These are phyloP conservation scores for Sherardia arvensis DNA, from an alignment of 257 asterid species.

Conservation along the genomic window DNA sequence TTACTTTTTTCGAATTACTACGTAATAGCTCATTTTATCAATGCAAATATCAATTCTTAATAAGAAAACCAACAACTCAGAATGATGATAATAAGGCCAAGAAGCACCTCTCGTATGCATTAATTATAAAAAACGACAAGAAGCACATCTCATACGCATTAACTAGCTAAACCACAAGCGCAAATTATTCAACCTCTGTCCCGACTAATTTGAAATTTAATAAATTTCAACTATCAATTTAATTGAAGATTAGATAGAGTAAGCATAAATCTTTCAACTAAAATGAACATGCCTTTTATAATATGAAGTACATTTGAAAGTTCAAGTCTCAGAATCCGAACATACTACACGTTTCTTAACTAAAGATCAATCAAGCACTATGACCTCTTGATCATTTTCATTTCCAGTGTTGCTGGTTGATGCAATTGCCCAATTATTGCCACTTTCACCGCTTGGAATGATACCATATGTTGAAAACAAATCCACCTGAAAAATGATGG, in stretches of 20 bases:
- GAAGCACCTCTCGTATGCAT: background rate
- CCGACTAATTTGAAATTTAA: background rate
- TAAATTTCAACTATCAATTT: no score
- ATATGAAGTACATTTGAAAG: no score
- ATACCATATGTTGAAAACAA: conserved; percentile 36
- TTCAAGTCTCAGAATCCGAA: background rate
- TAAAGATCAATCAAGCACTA: background rate
- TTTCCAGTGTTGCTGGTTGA: conserved; percentile 1
- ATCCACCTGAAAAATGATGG: conserved; percentile 51
- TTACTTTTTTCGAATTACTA: no score
- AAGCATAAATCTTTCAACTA: no score
- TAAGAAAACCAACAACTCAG: background rate
- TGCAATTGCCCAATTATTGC: conserved; percentile 47
- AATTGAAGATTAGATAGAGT: background rate
- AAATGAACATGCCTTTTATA: no score
- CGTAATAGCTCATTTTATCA: no score
- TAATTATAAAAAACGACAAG: no score
- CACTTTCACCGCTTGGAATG: conserved; percentile 60
- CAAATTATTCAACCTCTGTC: background rate
- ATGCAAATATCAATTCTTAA: background rate
- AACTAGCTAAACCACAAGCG: no score
- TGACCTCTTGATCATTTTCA: background rate
- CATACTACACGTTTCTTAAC: background rate
- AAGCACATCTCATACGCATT: background rate
- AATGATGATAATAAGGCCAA: background rate